phyloP scores from a whole-genome alignment of 805 yeast species.

The Metschnikowia shivogae region DNA sequence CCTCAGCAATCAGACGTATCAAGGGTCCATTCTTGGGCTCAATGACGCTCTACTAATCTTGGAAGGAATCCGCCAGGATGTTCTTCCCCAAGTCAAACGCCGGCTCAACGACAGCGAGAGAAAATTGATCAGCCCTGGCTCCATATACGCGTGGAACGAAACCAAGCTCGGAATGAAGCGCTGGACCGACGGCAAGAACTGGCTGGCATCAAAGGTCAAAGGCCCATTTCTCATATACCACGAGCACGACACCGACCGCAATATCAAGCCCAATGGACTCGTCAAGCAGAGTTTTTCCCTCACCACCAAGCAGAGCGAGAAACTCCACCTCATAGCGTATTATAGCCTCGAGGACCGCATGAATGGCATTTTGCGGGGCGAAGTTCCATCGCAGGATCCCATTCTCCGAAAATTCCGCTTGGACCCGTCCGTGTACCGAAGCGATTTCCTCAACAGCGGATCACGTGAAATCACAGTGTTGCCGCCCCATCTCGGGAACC shows the following conservation, averaged over 20 bases:
- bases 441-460: slow-evolving; percentile 8
- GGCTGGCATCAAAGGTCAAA: slow-evolving; percentile 70
- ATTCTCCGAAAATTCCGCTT: slow-evolving; percentile 19
- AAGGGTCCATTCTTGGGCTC: slow-evolving; percentile 54
- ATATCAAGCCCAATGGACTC: slow-evolving; percentile 46
- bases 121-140: slow-evolving; percentile 49
- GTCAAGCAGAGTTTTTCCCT: slow-evolving; percentile 63
- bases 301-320: slow-evolving; percentile 48
- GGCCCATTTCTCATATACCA: slow-evolving; percentile 59
- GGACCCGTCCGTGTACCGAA: slow-evolving; percentile 15
- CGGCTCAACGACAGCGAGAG: slow-evolving; percentile 57
- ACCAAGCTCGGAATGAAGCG: slow-evolving; percentile 65
- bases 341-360: slow-evolving; percentile 12
- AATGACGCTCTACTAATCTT: slow-evolving; percentile 60
- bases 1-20: slow-evolving; percentile 44
- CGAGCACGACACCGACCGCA: slow-evolving; percentile 45
- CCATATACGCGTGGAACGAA: slow-evolving; percentile 71
- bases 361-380: slow-evolving; percentile 16
- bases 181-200: slow-evolving; percentile 74
- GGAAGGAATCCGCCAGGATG: slow-evolving; percentile 58
- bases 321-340: slow-evolving; percentile 61
- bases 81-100: slow-evolving; percentile 56
- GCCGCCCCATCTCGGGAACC: neutral
- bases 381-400: slow-evolving; percentile 25
- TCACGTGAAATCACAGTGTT: neutral